phyloP scores from a whole-genome alignment of 73 alveolate species.

The Durusdinium trenchii region DNA sequence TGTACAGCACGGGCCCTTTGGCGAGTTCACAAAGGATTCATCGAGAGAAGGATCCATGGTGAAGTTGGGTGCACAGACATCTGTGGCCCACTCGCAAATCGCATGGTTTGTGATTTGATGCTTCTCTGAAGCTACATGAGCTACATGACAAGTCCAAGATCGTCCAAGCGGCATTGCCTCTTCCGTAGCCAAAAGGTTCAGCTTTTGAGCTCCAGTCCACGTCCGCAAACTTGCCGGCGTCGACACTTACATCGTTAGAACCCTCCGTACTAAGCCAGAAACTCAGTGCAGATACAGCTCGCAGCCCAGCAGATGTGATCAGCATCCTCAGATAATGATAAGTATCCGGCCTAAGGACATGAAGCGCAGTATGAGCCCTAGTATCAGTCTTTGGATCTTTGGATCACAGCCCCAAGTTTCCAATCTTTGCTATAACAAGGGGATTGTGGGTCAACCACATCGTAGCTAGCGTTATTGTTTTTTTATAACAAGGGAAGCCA shows the following conservation, averaged over 20 bases:
- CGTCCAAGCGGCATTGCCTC: no score
- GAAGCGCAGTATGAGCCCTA: slow-evolving; percentile 83
- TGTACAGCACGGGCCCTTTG: not conserved
- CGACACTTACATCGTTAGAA: slow-evolving; percentile 56
- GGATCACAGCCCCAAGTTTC: not conserved
- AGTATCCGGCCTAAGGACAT: not conserved
- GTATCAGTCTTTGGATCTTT: not conserved
- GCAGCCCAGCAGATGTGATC: no score
- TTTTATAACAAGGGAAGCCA: no score
- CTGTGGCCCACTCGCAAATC: no score
- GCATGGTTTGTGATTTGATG: no score
- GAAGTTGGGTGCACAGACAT: no score
- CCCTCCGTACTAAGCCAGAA: slow-evolving; percentile 84
- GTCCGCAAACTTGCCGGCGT: slow-evolving; percentile 91
- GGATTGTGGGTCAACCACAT: not conserved
- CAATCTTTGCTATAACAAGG: not conserved
- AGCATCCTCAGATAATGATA: no score
- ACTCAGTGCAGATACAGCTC: not conserved
- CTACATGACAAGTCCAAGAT: no score
- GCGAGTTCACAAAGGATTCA: not conserved
- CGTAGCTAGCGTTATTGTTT: no score
- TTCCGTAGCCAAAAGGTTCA: slow-evolving; percentile 93
- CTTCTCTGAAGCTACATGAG: no score
- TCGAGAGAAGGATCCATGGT: not conserved
- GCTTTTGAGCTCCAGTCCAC: slow-evolving; percentile 84